phyloP scores from a whole-genome alignment of 2,329 filamentous ascomycete species.

The Fonsecaea pedrosoi region DNA sequence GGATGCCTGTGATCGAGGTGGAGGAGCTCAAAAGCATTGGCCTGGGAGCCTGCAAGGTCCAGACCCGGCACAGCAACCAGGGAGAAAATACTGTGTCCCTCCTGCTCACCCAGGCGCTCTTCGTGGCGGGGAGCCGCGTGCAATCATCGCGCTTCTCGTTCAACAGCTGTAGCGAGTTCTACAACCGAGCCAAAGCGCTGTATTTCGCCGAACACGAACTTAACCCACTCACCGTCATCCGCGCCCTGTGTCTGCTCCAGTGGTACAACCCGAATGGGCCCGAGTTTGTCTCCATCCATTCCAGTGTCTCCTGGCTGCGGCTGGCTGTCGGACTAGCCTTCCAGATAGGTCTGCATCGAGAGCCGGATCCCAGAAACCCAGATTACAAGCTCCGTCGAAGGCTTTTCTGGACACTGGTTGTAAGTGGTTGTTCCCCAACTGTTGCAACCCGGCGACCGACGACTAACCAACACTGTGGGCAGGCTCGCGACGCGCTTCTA shows the following conservation, averaged over 20 bases:
- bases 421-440: background rate
- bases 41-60: background rate
- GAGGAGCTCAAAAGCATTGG: slow-evolving; percentile 6
- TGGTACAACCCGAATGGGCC: slow-evolving; percentile 10
- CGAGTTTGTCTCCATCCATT: slow-evolving; percentile 7
- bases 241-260: slow-evolving; percentile 8
- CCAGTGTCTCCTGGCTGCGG: slow-evolving; percentile 6
- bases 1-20: slow-evolving; percentile 10
- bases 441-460: too few relatives aligned
- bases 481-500: background rate
- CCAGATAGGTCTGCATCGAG: slow-evolving; percentile 9
- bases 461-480: too few relatives aligned
- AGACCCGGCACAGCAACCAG: too few relatives aligned
- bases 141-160: slow-evolving; percentile 4
- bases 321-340: slow-evolving; percentile 2
- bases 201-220: slow-evolving; percentile 4
- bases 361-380: slow-evolving; percentile 11
- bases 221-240: slow-evolving; percentile 5
- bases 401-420: slow-evolving; percentile 3
- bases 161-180: slow-evolving; percentile 6
- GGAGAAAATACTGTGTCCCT: background rate
- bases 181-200: slow-evolving; percentile 8
- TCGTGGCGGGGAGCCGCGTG: slow-evolving; percentile 6
- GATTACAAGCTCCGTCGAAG: slow-evolving; percentile 1
- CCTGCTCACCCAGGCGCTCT: slow-evolving; percentile 4